Percentiles rank a stretch among this genome's conserved stretches.
These are phyloP conservation scores for Ephemerocybe angulata DNA, from an alignment of 768 basidiomycete genomes.

Conservation along the genomic window DNA sequence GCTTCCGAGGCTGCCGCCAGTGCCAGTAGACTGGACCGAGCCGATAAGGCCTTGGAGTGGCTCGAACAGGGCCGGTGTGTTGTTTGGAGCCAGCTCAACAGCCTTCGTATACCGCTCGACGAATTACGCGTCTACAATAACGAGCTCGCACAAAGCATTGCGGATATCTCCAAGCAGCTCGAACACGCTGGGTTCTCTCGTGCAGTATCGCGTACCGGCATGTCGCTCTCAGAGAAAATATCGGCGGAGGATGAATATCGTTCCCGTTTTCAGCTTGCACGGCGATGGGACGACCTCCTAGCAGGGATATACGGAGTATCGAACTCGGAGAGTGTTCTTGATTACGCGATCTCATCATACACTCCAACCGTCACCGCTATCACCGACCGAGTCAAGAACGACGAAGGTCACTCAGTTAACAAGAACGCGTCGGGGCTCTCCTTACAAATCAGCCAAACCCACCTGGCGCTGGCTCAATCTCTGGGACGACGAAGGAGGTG, in stretches of 20 bases:
- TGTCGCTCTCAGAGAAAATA: constrained; percentile 1
- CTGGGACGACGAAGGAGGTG: no score
- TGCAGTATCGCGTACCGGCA: no score
- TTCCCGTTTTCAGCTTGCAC: constrained; percentile 14
- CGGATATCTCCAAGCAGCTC: constrained; percentile 13
- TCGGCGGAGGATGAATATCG: constrained; percentile 14
- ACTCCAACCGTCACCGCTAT: constrained; percentile 10
- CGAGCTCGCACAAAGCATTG: constrained; percentile 11
- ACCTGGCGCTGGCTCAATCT: constrained; percentile 1
- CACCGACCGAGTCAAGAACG: neutral
- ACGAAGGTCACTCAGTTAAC: neutral
- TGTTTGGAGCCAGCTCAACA: constrained; percentile 17
- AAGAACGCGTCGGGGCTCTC: constrained; percentile 3
- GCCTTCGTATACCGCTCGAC: constrained; percentile 19
- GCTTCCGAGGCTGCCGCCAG: neutral
- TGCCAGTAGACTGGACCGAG: neutral
- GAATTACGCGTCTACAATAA: constrained; percentile 11
- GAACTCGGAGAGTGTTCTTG: no score
- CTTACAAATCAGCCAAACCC: constrained; percentile 7
- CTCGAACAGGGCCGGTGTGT: constrained; percentile 14
- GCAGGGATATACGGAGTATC: constrained; percentile 26
- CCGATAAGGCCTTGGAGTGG: neutral
- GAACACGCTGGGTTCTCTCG: constrained; percentile 6
- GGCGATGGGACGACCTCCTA: constrained; percentile 16
- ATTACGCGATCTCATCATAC: constrained; percentile 19